A percentile compares a stretch with the other conserved stretches of the same genome.
phyloP scores from a whole-genome alignment of 345 rosid genomes.

The Moricandia moricandioides region DNA sequence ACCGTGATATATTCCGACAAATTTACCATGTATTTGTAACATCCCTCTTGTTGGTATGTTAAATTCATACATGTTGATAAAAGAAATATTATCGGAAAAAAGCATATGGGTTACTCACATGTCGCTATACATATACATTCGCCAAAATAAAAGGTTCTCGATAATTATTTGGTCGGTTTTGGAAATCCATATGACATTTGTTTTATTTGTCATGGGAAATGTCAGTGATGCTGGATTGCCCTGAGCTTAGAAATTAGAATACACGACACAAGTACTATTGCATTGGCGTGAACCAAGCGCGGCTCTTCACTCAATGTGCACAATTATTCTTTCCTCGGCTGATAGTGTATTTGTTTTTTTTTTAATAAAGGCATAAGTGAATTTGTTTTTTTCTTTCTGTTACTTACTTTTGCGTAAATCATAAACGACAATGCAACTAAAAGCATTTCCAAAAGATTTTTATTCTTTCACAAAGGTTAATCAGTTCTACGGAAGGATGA shows the following conservation, averaged over 20 bases:
- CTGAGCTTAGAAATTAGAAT: neutral
- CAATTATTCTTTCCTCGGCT: no score
- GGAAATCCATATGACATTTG: neutral
- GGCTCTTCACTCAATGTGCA: no score
- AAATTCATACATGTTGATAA: neutral
- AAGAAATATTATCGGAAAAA: neutral
- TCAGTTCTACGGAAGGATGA: no score
- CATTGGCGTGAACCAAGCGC: neutral
- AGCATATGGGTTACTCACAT: neutral
- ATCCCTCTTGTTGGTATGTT: slow-evolving; percentile 20
- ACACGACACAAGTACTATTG: neutral
- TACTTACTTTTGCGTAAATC: no score
- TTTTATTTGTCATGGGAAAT: neutral
- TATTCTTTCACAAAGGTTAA: no score
- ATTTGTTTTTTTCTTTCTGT: no score
- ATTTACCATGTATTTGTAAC: slow-evolving; percentile 1
- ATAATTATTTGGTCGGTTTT: neutral
- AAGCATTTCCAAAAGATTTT: no score
- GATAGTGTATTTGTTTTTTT: no score
- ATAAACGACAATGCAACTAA: no score
- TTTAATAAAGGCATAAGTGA: no score
- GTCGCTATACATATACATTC: neutral
- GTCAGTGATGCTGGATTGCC: neutral
- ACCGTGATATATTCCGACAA: slow-evolving; percentile 27
- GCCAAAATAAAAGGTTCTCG: no score